Conservation (phyloP, 176 grass and related monocot genomes). For the Echinochloa phyllopogon region DNA sequence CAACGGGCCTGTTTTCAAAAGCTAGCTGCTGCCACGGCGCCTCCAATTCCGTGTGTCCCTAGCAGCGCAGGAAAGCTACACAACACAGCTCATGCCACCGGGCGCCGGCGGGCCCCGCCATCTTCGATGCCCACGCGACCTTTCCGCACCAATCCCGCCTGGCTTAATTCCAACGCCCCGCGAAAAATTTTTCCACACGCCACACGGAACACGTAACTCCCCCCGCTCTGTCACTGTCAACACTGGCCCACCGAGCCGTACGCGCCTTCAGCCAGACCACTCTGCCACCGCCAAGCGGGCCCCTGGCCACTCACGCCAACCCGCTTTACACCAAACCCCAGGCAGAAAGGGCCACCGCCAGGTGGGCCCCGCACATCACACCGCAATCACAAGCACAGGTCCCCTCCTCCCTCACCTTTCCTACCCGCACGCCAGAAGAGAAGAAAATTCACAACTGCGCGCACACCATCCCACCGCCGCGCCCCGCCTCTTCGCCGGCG, state of each 20-base stretch:
- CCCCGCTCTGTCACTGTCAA: slow-evolving; percentile 7
- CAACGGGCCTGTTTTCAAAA: background rate
- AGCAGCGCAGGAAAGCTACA: slow-evolving; percentile 49
- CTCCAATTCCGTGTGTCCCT: slow-evolving; percentile 35
- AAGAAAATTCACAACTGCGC: background rate
- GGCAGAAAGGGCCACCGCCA: slow-evolving; percentile 47
- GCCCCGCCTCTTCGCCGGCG: slow-evolving; percentile 35
- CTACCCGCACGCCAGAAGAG: slow-evolving; percentile 40
- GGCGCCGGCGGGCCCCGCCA: slow-evolving; percentile 43
- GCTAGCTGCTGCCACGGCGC: background rate
- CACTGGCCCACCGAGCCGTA: background rate
- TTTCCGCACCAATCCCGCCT: slow-evolving; percentile 64
- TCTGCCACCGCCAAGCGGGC: background rate
- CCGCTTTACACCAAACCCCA: slow-evolving; percentile 50
- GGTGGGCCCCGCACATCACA: slow-evolving; percentile 45
- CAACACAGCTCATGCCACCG: slow-evolving; percentile 57
- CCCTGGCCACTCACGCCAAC: background rate
- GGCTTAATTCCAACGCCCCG: slow-evolving; percentile 33
- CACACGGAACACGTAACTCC: slow-evolving; percentile 12
- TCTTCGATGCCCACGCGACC: slow-evolving; percentile 54
- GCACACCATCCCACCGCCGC: slow-evolving; percentile 20
- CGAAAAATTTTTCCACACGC: slow-evolving; percentile 21
- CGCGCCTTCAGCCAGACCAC: background rate
- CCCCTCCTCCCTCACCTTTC: background rate
- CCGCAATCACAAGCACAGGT: slow-evolving; percentile 40